A percentile compares a stretch with the other conserved stretches of the same genome.
Evolutionary conservation across 179 eudicot genomes (phyloP).

Genomic region (Patellifolia procumbens): DNA sequence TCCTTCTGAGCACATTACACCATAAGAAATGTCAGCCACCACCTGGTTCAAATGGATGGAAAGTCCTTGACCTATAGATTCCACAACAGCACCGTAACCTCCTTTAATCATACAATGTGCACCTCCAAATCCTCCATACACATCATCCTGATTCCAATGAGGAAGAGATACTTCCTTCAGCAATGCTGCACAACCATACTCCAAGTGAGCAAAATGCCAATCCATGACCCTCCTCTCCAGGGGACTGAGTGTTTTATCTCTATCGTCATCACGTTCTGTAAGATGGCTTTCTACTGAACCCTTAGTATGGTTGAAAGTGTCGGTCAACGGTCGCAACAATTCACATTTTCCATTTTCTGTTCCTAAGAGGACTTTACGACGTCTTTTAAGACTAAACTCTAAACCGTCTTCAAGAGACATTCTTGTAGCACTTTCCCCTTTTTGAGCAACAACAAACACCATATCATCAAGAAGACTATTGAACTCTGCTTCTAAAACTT

Average conservation of each 20-base stretch:
- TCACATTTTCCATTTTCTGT: constrained; percentile 29
- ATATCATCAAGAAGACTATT: constrained; percentile 91
- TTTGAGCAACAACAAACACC: constrained; percentile 79
- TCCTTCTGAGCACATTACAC: constrained; percentile 26
- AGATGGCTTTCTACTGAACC: constrained; percentile 21
- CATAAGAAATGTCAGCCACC: constrained; percentile 74
- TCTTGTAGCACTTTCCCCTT: constrained; percentile 71
- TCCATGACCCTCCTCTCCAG: constrained; percentile 99
- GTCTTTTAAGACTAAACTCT: constrained; percentile 74
- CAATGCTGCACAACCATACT: constrained; percentile 97
- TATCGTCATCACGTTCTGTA: constrained; percentile 29
- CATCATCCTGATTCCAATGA: constrained; percentile 98
- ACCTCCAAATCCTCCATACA: constrained; percentile 99
- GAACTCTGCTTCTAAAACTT: constrained; percentile 85
- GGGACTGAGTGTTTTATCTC: constrained; percentile 63
- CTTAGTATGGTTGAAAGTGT: constrained; percentile 26
- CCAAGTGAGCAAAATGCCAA: constrained; percentile 99
- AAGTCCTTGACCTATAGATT: constrained; percentile 78
- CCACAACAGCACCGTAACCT: constrained; percentile 89
- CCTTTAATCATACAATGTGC: constrained; percentile 99
- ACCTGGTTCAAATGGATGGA: constrained; percentile 71
- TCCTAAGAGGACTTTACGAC: constrained; percentile 43
- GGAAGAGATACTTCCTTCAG: constrained; percentile 93
- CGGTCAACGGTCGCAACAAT: constrained; percentile 25
- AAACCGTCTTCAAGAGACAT: constrained; percentile 99